These are phyloP conservation scores for Penicillium robsamsonii DNA, from an alignment of 495 filamentous ascomycete genomes.

Conservation along the genomic window DNA sequence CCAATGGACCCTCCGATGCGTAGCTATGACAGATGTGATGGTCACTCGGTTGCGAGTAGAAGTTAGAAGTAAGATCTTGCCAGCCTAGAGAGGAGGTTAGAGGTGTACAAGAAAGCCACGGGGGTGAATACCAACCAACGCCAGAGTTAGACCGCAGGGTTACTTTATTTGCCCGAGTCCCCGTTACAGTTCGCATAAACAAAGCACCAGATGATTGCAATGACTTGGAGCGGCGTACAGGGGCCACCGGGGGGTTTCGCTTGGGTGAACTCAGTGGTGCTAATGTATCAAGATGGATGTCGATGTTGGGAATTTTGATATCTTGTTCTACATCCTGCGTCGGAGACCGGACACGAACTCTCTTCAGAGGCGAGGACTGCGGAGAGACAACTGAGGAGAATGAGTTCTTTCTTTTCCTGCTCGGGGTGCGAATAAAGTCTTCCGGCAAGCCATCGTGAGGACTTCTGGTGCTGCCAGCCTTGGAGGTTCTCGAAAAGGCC, in stretches of 20 bases:
- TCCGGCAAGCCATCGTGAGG: conserved; percentile 29
- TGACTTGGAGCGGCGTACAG: conserved; percentile 43
- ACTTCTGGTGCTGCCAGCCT: conserved; percentile 31
- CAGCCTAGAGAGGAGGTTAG: conserved; percentile 51
- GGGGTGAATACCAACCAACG: conserved; percentile 34
- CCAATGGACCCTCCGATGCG: conserved; percentile 48
- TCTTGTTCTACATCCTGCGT: conserved; percentile 34
- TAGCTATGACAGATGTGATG: conserved; percentile 56
- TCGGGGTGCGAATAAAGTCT: conserved; percentile 37
- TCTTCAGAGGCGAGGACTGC: conserved; percentile 55
- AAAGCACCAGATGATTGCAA: conserved; percentile 41
- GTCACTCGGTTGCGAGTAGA: conserved; percentile 67
- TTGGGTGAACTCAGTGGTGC: conserved; percentile 20
- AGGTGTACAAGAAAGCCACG: background rate
- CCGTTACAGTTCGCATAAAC: conserved; percentile 44
- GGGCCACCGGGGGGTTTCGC: conserved; percentile 28
- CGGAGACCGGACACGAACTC: conserved; percentile 36
- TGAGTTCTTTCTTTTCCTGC: conserved; percentile 45
- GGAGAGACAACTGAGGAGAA: conserved; percentile 51
- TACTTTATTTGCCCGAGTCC: conserved; percentile 32
- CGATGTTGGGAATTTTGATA: conserved; percentile 32
- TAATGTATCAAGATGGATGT: conserved; percentile 22
- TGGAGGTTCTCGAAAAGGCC: conserved; percentile 44
- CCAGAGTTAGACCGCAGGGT: conserved; percentile 44
- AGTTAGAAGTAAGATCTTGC: conserved; percentile 69